Evolutionary conservation across 129 eudicot genomes (phyloP).

Genomic region (Glebionis coronaria): DNA sequence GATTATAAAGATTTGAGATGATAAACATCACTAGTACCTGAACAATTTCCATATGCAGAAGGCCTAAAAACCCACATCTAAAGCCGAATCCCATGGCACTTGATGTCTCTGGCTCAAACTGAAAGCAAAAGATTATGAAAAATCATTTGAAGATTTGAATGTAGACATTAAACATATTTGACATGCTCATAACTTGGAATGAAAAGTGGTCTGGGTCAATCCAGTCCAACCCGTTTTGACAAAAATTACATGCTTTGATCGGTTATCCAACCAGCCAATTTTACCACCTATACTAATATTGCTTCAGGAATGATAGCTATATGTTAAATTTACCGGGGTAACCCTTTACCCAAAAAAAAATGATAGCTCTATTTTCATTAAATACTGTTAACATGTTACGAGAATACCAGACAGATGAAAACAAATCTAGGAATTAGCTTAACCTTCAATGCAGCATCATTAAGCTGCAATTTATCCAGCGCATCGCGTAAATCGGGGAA

Average conservation of each 20-base stretch:
- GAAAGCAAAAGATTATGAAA: conserved; percentile 31
- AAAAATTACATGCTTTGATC: too few relatives aligned
- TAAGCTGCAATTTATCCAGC: conserved; percentile 89
- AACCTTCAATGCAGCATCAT: conserved; percentile 95
- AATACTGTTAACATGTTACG: background rate
- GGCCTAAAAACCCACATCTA: conserved; percentile 98
- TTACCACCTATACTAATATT: background rate
- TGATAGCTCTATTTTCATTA: conserved; percentile 2
- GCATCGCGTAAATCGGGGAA: conserved; percentile 94
- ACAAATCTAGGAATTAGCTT: background rate
- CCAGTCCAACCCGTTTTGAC: background rate
- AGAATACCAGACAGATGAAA: conserved; percentile 4
- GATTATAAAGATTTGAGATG: background rate
- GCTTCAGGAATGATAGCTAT: background rate
- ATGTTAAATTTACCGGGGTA: too few relatives aligned
- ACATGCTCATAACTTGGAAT: too few relatives aligned
- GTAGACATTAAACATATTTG: background rate
- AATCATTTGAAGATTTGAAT: background rate
- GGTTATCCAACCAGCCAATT: too few relatives aligned
- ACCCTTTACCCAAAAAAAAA: too few relatives aligned
- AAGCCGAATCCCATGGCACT: conserved; percentile 99
- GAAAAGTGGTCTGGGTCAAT: background rate
- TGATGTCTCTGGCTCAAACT: conserved; percentile 98
- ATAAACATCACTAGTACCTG: conserved; percentile 50
- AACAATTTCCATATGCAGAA: conserved; percentile 99